A percentile compares a stretch with the other conserved stretches of the same genome.
These are phyloP conservation scores for Marasmius tenuissimus DNA, from an alignment of 1,284 basidiomycete genomes.

Conservation along the genomic window DNA sequence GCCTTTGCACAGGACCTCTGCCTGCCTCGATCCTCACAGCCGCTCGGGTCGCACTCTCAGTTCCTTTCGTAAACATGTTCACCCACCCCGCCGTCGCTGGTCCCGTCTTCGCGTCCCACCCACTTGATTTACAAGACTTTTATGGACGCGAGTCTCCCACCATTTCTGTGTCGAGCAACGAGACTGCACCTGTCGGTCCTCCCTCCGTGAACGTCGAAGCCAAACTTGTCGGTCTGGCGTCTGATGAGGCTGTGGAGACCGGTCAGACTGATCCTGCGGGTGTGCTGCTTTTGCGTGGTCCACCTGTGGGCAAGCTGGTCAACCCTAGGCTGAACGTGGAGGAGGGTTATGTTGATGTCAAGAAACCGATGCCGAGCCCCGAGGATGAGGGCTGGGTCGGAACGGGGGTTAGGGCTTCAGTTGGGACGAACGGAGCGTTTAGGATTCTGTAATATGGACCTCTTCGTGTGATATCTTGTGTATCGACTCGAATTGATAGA, in stretches of 20 bases:
- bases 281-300: conserved; percentile 46
- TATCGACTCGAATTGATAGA: neutral
- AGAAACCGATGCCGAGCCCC: conserved; percentile 23
- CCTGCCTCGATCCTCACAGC: conserved; percentile 45
- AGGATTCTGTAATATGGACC: neutral
- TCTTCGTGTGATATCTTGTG: too few species aligned
- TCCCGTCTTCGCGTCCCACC: conserved; percentile 72
- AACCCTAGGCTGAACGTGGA: conserved; percentile 30
- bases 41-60: conserved; percentile 66
- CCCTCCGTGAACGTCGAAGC: conserved; percentile 74
- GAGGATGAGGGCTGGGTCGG: conserved; percentile 49
- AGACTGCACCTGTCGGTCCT: conserved; percentile 63
- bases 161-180: neutral
- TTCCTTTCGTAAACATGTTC: conserved; percentile 65
- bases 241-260: conserved; percentile 60
- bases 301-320: conserved; percentile 54
- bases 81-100: conserved; percentile 62
- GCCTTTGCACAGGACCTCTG: conserved; percentile 30
- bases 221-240: conserved; percentile 57
- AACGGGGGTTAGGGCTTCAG: conserved; percentile 45
- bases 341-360: conserved; percentile 34
- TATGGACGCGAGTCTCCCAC: conserved; percentile 30
- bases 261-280: conserved; percentile 57
- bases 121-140: conserved; percentile 75
- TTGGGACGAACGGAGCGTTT: conserved; percentile 67